Evolutionary conservation across 2,329 filamentous ascomycete genomes (phyloP), one percentile per base, ranked within the genome.

Genomic region (Clarireedia sp.): DNA sequence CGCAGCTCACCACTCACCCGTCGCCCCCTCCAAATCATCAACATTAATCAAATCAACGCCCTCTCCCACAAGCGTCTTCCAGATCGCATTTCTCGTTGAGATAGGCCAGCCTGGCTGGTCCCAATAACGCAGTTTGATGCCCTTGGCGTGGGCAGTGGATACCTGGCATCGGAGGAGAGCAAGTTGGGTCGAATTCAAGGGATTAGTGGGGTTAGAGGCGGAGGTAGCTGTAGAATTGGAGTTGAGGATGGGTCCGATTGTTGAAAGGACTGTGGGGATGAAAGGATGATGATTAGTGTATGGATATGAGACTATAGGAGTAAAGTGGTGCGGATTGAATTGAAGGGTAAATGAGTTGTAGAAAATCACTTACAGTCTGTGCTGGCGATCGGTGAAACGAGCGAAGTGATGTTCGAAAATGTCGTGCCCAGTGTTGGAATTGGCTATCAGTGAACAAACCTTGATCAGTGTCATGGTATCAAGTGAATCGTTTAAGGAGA

Each of bases 21-120:
- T 61, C 6, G 63, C 64, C 41, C 61, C 63, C 36, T 57, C 59
- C 48, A 85, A 63, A 64, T 85, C 78, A 67, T 85, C 82, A 10
- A 78, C 79, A 66, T 83, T 85, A 48, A 86, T 64, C 49, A 84
- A 68, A 64, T 83, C 81, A 3, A 80, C 78, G 0, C 79, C 81
- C 61, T 81, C 78, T 9, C 72, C 67, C 23, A 77, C 66, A 47
- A 85, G 64, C 2, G 74, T 68, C 47, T 75, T 70, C 81, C 82
- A 85, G 6, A 85, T 69, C 24, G 71, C 71, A 64, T 83, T 78
- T 48, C 81, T 71, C 29, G 75, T 66, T 26, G 70, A 70, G 4
- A 78, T 64, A 2, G 81, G 81, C 81, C 81, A 83, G 8, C 66
- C 68, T 0, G 82, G 82, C 29, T 78, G 72, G 24, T 78, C 76